phyloP scores from a whole-genome alignment of 169 alveolate species.

The Amoebophrya sp. region DNA sequence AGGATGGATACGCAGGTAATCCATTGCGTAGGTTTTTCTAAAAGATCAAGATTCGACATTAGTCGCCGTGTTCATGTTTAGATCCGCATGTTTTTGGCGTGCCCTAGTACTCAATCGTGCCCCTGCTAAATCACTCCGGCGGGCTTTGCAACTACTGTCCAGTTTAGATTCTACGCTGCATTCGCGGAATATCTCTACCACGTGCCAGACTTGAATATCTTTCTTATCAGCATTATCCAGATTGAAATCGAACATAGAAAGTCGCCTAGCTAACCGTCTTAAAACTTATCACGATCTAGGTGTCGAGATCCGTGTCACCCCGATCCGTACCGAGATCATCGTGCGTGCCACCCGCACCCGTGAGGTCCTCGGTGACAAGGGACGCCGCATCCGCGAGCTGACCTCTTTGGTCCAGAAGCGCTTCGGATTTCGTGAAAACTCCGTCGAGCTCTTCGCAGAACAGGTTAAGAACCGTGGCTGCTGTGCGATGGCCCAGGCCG shows the following conservation, averaged over 20 bases:
- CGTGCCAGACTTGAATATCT: neutral
- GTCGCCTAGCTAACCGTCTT: neutral
- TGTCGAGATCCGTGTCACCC: slow-evolving; percentile 50
- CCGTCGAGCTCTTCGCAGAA: slow-evolving; percentile 78
- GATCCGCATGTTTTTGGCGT: no score
- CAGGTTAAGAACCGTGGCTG: slow-evolving; percentile 55
- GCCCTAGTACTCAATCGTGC: no score
- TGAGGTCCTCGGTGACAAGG: slow-evolving; percentile 94
- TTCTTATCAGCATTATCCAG: no score
- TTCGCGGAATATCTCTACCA: neutral
- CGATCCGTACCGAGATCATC: slow-evolving; percentile 83
- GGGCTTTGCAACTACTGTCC: neutral
- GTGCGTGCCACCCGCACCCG: slow-evolving; percentile 95
- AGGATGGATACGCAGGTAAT: slow-evolving; percentile 98
- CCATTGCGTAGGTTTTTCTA: no score
- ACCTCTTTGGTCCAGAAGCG: slow-evolving; percentile 95
- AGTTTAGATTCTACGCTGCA: neutral
- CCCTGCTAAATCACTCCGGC: no score
- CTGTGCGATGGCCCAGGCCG: slow-evolving; percentile 99
- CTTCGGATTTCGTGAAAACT: slow-evolving; percentile 87
- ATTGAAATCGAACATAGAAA: no score
- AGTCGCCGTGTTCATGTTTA: no score
- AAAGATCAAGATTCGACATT: no score
- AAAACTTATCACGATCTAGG: neutral
- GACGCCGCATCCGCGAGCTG: slow-evolving; percentile 93